A percentile compares a stretch with the other conserved stretches of the same genome.
phyloP scores from a whole-genome alignment of 305 asterid species.

The Andrographis paniculata region DNA sequence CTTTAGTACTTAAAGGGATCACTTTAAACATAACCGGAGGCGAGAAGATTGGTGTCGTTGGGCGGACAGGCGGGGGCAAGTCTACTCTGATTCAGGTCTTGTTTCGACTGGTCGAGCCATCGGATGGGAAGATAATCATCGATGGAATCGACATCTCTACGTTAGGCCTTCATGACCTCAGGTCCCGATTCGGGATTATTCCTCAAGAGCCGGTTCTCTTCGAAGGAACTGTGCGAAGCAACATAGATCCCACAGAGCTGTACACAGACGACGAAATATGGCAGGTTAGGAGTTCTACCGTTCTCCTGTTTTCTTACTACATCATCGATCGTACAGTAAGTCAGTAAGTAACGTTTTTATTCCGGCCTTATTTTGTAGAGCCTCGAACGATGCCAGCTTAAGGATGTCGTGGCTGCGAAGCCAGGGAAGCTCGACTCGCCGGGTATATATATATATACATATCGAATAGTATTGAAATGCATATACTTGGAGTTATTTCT shows the following conservation, averaged over 20 bases:
- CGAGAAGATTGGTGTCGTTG: slow-evolving; percentile 71
- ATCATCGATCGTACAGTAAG: neutral
- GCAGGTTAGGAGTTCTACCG: slow-evolving; percentile 40
- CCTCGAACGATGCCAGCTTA: slow-evolving; percentile 72
- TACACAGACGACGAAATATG: slow-evolving; percentile 65
- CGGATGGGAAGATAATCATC: slow-evolving; percentile 48
- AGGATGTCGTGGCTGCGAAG: slow-evolving; percentile 60
- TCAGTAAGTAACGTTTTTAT: neutral
- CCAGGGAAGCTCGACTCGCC: slow-evolving; percentile 56
- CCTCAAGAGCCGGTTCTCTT: slow-evolving; percentile 80
- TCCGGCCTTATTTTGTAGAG: neutral
- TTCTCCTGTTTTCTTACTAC: no score
- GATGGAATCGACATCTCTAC: slow-evolving; percentile 45
- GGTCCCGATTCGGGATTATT: slow-evolving; percentile 73
- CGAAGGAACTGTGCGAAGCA: slow-evolving; percentile 76
- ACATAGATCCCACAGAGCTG: slow-evolving; percentile 56
- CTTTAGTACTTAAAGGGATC: slow-evolving; percentile 62
- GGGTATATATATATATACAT: no score
- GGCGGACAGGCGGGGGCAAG: slow-evolving; percentile 76
- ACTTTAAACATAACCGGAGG: slow-evolving; percentile 55
- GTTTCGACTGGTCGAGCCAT: slow-evolving; percentile 71
- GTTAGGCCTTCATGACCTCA: slow-evolving; percentile 65
- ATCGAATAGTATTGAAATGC: no score
- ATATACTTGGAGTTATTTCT: no score
- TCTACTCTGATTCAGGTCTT: slow-evolving; percentile 66